A percentile compares a stretch with the other conserved stretches of the same genome.
These are phyloP conservation scores for Pseudonectria buxi DNA, from an alignment of 2,329 filamentous ascomycete species.

Conservation along the genomic window DNA sequence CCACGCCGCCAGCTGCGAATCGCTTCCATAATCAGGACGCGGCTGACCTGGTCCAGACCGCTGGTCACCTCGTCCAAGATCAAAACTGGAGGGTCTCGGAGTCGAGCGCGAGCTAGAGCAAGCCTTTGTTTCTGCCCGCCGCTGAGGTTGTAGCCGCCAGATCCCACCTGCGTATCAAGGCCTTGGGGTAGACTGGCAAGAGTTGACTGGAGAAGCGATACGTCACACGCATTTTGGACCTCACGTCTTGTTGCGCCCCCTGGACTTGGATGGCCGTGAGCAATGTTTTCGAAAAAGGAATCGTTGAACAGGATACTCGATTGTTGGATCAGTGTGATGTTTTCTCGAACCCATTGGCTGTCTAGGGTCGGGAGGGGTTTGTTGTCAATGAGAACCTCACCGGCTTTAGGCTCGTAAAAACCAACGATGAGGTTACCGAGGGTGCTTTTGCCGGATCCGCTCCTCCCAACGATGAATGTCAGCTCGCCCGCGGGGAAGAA, in stretches of 20 bases:
- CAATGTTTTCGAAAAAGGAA: constrained; percentile 70
- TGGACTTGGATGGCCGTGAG: constrained; percentile 55
- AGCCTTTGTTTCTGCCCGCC: constrained; percentile 81
- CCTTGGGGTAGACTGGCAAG: constrained; percentile 62
- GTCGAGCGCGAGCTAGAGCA: constrained; percentile 68
- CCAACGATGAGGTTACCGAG: constrained; percentile 71
- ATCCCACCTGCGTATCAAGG: constrained; percentile 64
- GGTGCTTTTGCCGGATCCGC: constrained; percentile 90
- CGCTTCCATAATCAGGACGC: constrained; percentile 61
- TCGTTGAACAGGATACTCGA: constrained; percentile 75
- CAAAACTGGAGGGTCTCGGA: constrained; percentile 72
- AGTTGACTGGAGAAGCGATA: constrained; percentile 63
- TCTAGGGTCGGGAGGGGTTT: constrained; percentile 55
- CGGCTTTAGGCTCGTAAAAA: constrained; percentile 63
- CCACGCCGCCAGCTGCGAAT: constrained; percentile 70
- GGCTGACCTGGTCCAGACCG: constrained; percentile 69
- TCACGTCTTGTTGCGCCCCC: constrained; percentile 43
- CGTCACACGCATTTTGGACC: constrained; percentile 55
- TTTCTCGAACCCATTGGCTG: constrained; percentile 64
- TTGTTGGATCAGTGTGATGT: constrained; percentile 78
- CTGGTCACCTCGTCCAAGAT: constrained; percentile 87
- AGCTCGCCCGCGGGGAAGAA: constrained; percentile 65
- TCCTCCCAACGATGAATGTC: constrained; percentile 77
- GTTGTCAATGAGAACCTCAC: constrained; percentile 64
- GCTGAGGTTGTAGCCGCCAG: constrained; percentile 64